A percentile compares a stretch with the other conserved stretches of the same genome.
These are phyloP conservation scores for Pezicula rhizophila DNA, from an alignment of 2,329 filamentous ascomycete genomes.

Conservation along the genomic window DNA sequence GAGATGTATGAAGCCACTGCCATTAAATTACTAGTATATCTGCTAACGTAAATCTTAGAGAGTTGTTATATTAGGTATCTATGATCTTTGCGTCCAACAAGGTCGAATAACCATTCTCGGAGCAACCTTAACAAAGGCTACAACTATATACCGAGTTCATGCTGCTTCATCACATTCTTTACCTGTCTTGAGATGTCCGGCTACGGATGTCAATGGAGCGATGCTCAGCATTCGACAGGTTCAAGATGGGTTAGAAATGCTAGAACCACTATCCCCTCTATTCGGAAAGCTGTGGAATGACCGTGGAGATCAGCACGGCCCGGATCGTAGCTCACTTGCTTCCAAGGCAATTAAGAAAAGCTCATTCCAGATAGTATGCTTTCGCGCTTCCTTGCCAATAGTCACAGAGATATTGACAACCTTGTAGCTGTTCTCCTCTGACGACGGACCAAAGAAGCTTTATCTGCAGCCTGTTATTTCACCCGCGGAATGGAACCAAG, in stretches of 20 bases:
- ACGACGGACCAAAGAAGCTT: slow-evolving; percentile 43
- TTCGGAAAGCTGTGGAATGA: slow-evolving; percentile 64
- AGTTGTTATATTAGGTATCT: slow-evolving; percentile 61
- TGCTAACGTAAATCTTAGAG: slow-evolving; percentile 36
- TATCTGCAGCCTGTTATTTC: slow-evolving; percentile 49
- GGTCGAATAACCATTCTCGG: slow-evolving; percentile 63
- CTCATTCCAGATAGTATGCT: slow-evolving; percentile 45
- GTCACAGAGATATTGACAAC: slow-evolving; percentile 17
- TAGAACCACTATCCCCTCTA: slow-evolving; percentile 58
- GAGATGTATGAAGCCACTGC: slow-evolving; percentile 36
- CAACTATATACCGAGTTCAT: slow-evolving; percentile 49
- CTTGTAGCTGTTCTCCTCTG: slow-evolving; percentile 45
- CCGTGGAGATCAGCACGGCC: slow-evolving; percentile 17
- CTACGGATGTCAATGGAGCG: slow-evolving; percentile 39
- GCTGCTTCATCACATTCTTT: slow-evolving; percentile 66
- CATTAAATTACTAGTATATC: not conserved
- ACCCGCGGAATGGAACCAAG: slow-evolving; percentile 54
- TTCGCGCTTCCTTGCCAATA: slow-evolving; percentile 1
- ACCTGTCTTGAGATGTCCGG: slow-evolving; percentile 52
- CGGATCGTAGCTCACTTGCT: slow-evolving; percentile 6
- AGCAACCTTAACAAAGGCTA: slow-evolving; percentile 48
- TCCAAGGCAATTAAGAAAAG: slow-evolving; percentile 17
- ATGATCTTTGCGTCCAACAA: slow-evolving; percentile 52
- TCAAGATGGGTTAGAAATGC: slow-evolving; percentile 40
- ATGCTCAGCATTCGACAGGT: slow-evolving; percentile 51